phyloP scores from a whole-genome alignment of 2,329 filamentous ascomycete genomes.

The Septoria petroselini region DNA sequence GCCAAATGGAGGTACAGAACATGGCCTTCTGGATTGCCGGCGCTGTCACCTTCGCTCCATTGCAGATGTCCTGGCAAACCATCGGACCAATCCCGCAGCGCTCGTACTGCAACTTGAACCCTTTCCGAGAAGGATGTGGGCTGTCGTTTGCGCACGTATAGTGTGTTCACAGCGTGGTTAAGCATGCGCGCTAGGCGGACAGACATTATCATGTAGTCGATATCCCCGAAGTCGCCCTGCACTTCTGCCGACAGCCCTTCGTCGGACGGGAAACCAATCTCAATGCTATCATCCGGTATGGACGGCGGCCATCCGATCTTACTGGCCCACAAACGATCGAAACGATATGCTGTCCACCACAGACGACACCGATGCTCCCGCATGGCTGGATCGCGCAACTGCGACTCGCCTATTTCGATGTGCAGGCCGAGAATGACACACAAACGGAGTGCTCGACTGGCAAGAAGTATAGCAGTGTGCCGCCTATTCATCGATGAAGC shows the following conservation, averaged over 20 bases:
- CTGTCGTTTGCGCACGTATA: conserved; percentile 35
- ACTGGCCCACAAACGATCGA: conserved; percentile 39
- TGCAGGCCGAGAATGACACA: conserved; percentile 48
- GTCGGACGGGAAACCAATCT: conserved; percentile 45
- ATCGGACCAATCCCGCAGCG: conserved; percentile 41
- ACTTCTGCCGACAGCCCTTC: conserved; percentile 31
- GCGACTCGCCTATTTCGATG: conserved; percentile 40
- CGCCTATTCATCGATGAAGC: conserved; percentile 47
- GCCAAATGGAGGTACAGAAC: conserved; percentile 39
- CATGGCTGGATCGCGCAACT: conserved; percentile 40
- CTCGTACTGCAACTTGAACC: conserved; percentile 39
- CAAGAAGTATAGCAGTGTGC: conserved; percentile 45
- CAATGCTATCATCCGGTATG: conserved; percentile 38
- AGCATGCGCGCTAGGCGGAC: conserved; percentile 42
- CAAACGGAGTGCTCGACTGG: conserved; percentile 47
- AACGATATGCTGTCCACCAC: conserved; percentile 39
- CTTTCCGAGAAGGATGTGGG: conserved; percentile 37
- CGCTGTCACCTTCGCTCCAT: conserved; percentile 31
- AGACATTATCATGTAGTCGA: conserved; percentile 41
- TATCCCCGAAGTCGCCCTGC: conserved; percentile 37
- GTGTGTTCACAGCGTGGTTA: conserved; percentile 30
- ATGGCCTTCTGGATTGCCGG: conserved; percentile 23
- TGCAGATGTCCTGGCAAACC: conserved; percentile 38
- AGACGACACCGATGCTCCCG: conserved; percentile 37
- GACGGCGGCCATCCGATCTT: conserved; percentile 38